Conservation (phyloP, 1,284 basidiomycete species). For the Ganoderma lucidum region DNA sequence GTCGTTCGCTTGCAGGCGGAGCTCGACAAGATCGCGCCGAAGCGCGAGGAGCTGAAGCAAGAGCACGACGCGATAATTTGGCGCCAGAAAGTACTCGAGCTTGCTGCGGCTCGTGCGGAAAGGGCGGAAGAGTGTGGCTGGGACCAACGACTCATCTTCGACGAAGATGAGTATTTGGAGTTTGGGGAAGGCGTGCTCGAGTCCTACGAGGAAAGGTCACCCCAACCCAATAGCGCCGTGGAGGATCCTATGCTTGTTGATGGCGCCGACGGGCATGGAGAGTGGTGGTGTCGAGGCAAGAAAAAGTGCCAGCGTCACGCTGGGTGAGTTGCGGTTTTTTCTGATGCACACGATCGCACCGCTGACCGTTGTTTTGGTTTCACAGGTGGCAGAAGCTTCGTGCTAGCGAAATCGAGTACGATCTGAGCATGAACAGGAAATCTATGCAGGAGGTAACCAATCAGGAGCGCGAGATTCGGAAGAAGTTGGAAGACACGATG, state of each 20-base stretch:
- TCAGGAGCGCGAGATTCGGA: slow-evolving; percentile 76
- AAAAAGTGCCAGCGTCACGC: slow-evolving; percentile 80
- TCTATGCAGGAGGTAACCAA: slow-evolving; percentile 68
- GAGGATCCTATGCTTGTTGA: slow-evolving; percentile 54
- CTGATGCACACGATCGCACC: neutral
- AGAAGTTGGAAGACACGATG: slow-evolving; percentile 72
- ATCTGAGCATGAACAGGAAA: slow-evolving; percentile 73
- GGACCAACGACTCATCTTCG: slow-evolving; percentile 84
- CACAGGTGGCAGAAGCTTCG: slow-evolving; percentile 82
- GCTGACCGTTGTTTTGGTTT: neutral
- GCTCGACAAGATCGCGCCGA: slow-evolving; percentile 61
- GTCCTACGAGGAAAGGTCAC: slow-evolving; percentile 63
- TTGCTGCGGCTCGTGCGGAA: slow-evolving; percentile 69
- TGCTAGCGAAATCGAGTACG: slow-evolving; percentile 71
- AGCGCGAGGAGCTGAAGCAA: slow-evolving; percentile 68
- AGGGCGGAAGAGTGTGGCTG: slow-evolving; percentile 77
- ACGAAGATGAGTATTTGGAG: slow-evolving; percentile 76
- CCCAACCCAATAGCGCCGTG: slow-evolving; percentile 37
- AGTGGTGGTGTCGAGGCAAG: slow-evolving; percentile 81
- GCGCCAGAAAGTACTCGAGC: slow-evolving; percentile 70
- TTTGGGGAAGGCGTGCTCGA: slow-evolving; percentile 70
- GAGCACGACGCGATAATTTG: slow-evolving; percentile 72
- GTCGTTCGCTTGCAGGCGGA: slow-evolving; percentile 56
- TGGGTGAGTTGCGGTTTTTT: slow-evolving; percentile 53
- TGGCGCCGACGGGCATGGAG: slow-evolving; percentile 49